Evolutionary conservation across 1,139 yeast species (phyloP).

Genomic region (Suhomyces maxii): DNA sequence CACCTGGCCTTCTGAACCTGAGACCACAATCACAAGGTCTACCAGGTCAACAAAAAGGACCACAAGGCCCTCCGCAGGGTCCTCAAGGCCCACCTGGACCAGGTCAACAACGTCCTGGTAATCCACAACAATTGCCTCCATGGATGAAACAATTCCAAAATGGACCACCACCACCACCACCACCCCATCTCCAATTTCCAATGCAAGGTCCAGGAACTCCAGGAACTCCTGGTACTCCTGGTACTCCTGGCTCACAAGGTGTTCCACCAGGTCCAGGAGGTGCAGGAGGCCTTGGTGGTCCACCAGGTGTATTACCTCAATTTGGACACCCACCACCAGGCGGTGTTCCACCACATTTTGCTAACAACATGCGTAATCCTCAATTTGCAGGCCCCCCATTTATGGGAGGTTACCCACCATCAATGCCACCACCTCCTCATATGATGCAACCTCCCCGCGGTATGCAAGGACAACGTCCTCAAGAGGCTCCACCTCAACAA

Average conservation of each 20-base stretch:
- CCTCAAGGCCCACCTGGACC: constrained; percentile 2
- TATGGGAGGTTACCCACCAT: constrained; percentile 26
- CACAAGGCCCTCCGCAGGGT: constrained; percentile 1
- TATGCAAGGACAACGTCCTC: constrained; percentile 5
- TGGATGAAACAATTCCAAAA: constrained; percentile 27
- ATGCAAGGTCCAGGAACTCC: constrained; percentile 11
- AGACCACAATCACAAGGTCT: constrained; percentile 4
- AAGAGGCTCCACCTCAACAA: constrained; percentile 6
- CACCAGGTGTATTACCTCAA: neutral
- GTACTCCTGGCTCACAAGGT: neutral
- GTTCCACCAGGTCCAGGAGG: constrained; percentile 2
- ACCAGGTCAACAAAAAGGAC: constrained; percentile 6
- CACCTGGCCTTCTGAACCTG: constrained; percentile 13
- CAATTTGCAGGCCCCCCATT: constrained; percentile 23
- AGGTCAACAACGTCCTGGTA: constrained; percentile 4
- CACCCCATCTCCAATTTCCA: constrained; percentile 11
- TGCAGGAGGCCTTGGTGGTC: constrained; percentile 1
- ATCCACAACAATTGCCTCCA: constrained; percentile 21
- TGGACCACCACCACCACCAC: constrained; percentile 13
- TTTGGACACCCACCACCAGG: constrained; percentile 25
- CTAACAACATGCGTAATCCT: constrained; percentile 19
- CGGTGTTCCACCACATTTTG: constrained; percentile 24
- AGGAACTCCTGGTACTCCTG: constrained; percentile 3
- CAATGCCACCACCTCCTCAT: constrained; percentile 20
- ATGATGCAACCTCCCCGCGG: constrained; percentile 9